Conservation (phyloP, 495 filamentous ascomycete species). For the Xylaria flabelliformis region DNA sequence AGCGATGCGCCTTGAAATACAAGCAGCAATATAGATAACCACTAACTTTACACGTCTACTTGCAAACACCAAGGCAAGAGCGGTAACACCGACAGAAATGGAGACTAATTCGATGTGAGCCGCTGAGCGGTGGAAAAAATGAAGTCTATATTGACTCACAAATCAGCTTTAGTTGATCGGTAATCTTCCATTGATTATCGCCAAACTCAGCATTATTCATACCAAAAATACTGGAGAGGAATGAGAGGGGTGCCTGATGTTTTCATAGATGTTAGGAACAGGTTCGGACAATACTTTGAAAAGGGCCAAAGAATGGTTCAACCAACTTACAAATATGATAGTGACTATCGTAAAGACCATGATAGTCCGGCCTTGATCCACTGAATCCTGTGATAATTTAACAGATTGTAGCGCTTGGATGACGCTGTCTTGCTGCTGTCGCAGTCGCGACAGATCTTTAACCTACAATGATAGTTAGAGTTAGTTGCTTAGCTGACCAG, state of each 20-base stretch:
- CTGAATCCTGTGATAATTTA: slow-evolving; percentile 55
- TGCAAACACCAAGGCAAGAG: neutral
- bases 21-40: neutral
- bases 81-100: slow-evolving; percentile 1
- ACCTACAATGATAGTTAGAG: slow-evolving; percentile 3
- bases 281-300: too few species aligned
- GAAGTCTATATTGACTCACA: neutral
- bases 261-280: neutral
- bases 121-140: neutral
- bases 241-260: slow-evolving; percentile 19
- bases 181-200: slow-evolving; percentile 13
- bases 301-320: neutral
- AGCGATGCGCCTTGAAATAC: neutral
- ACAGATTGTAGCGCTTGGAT: slow-evolving; percentile 57
- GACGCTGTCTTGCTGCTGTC: slow-evolving; percentile 62
- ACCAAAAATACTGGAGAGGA: slow-evolving; percentile 28
- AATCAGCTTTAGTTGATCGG: slow-evolving; percentile 16
- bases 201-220: slow-evolving; percentile 28
- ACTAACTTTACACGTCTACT: slow-evolving; percentile 8
- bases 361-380: slow-evolving; percentile 56
- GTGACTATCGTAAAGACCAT: slow-evolving; percentile 65
- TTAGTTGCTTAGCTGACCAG: neutral
- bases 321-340: slow-evolving; percentile 45
- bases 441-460: slow-evolving; percentile 55
- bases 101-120: neutral